A percentile compares a stretch with the other conserved stretches of the same genome.
Conservation (phyloP, 2,329 filamentous ascomycete genomes). For the Fusarium pseudocircinatum region DNA sequence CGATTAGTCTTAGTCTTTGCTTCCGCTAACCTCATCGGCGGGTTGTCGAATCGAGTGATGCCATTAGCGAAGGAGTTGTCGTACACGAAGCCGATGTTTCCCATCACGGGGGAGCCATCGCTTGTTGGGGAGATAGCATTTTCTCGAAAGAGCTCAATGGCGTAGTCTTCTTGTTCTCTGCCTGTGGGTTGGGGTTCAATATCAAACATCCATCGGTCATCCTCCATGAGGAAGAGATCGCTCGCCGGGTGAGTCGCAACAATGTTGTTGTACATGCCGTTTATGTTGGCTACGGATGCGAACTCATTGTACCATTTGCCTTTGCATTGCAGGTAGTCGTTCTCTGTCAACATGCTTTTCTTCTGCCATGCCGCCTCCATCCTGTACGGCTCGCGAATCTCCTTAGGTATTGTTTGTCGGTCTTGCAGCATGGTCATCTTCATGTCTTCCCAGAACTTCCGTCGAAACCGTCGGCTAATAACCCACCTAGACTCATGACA, state of each 20-base stretch:
- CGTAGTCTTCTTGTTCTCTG: neutral
- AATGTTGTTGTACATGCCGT: neutral
- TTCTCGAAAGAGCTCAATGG: neutral
- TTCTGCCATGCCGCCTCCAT: neutral
- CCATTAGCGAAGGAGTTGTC: neutral
- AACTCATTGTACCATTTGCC: neutral
- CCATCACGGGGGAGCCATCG: neutral
- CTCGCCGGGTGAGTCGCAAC: neutral
- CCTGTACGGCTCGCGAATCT: neutral
- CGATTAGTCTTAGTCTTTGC: neutral
- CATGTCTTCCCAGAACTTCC: neutral
- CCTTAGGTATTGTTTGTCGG: too few species aligned
- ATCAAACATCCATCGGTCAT: neutral
- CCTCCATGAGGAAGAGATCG: neutral
- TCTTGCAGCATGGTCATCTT: neutral
- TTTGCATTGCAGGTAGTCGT: accelerated
- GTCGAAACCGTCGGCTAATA: neutral
- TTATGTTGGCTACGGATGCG: neutral
- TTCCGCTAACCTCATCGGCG: neutral
- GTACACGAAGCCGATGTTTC: neutral
- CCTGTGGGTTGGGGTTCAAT: accelerated
- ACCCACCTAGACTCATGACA: neutral
- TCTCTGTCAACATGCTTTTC: neutral
- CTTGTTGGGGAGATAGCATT: neutral
- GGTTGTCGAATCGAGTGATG: neutral